Evolutionary conservation across 768 basidiomycete species (phyloP), one percentile per base, ranked within the genome.

Genomic region (Leccinellum luteum): DNA sequence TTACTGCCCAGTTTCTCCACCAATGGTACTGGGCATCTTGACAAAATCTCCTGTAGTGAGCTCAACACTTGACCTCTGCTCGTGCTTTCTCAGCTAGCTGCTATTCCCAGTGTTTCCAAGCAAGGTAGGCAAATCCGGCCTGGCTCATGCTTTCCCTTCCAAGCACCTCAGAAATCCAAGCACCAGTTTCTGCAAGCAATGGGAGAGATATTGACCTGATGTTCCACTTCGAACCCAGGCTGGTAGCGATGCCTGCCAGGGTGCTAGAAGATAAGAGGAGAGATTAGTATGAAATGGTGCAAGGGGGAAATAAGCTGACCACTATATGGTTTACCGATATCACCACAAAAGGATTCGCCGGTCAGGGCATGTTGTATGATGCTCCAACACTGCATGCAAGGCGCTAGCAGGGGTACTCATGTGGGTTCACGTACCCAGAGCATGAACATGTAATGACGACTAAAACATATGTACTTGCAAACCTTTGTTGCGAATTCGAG

Each of bases 401-500:
- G n/a, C 81, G 38, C 82, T 81, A 23, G 76, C 73, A 0, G 94
- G 92, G 48, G 86, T 89, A 3, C 90, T 94, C 49, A 85, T 84
- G 71, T 15, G 83, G 83, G 60, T 87, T 85, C 23, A 90, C 86
- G 88, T 81, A n/a, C n/a, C n/a, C n/a, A n/a, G n/a, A n/a, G 70
- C 88, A 97, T 4, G 96, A 94, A 63, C 94, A 96, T 12, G 82
- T 80, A 55, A 93, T 84, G 35, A 87, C 86, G 5, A 90, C 88
- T 59, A 90, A 93, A 52, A 94, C 86, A 67, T 95, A 95, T 2
- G 77, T 30, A 95, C 90, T 3, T 82, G 80, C 45, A 95, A 70
- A 0, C 87, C 86, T 6, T 75, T 73, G 21, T 81, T 78, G n/a
- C 90, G 1, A 79, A 75, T 30, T 77, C 79, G 2, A 94, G 74